Base-by-base conservation (phyloP, 78 protist species). In the Pelomyxa schiedti region DNA sequence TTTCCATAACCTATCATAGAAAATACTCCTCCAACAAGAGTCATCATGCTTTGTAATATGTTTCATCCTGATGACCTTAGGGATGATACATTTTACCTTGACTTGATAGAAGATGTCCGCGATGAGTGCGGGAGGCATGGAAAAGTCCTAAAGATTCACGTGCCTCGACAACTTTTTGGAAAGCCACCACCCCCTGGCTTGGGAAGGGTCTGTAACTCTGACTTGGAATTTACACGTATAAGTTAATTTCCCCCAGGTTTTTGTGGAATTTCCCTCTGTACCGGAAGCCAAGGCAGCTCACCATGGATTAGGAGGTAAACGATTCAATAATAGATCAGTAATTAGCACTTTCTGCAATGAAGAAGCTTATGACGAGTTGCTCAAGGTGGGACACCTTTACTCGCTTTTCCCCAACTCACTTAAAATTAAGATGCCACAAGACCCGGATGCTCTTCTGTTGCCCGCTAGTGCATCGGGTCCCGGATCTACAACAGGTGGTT, bases 61-160 rank as follows among this genome's bases (percentile, higher is more conserved):
- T 67, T 42, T 2, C 75, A 72, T 72, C 47, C 66, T 65, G 83
- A 75, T 29, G 88, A 83, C n/a, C 68, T 83, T 16, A 38, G 38
- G 0, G 88, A 83, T 24, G 88, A 83, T 43, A 40, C 22, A 5
- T 67, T 39, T 29, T 83, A 83, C 41, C 78, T 78, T 16, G 73
- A 71, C 35, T 38, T 77, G 7, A 42, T 83, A 32, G 9, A 76
- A 4, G 89, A 85, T 38, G 29, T 80, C 1, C 72, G 67, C 29
- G 81, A 73, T 2, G 89, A 75, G 64, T 65, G 73, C 41, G 78
- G 64, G 39, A 39, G 68, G 30, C 80, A 64, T 79, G 89, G 89
- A 4, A 37, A 74, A 29, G 42, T 79, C 5, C 63, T 70, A 66
- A 75, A 79, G 4, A 26, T 81, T 40, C 71, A 36, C 68, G 16